Evolutionary conservation across 768 basidiomycete genomes (phyloP).

Genomic region (Lactifluus rugatus): DNA sequence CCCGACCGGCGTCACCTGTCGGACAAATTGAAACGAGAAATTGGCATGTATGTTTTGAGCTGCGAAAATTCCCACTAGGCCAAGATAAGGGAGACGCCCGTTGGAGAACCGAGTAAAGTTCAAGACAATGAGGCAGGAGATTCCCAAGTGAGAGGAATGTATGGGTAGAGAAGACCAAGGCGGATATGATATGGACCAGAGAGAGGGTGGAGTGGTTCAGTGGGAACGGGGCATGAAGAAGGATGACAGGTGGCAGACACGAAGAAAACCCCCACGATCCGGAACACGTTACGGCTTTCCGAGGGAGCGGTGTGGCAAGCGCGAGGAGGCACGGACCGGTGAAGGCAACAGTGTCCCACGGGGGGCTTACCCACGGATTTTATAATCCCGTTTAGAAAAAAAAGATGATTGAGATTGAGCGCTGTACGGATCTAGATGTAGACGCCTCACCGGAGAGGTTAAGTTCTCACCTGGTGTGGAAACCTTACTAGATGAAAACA

Average conservation of each 20-base stretch:
- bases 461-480: neutral
- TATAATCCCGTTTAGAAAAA: neutral
- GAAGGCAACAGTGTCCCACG: neutral
- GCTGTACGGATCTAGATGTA: constrained; percentile 1
- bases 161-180: neutral
- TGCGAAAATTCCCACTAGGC: constrained; percentile 15
- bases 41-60: constrained; percentile 10
- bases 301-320: neutral
- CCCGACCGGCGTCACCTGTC: constrained; percentile 8
- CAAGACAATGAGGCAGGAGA: constrained; percentile 10
- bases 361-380: too few relatives aligned
- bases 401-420: neutral
- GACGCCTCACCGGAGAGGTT: constrained; percentile 1
- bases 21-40: constrained; percentile 13
- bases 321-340: neutral
- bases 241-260: constrained; percentile 3
- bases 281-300: constrained; percentile 5
- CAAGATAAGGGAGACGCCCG: constrained; percentile 15
- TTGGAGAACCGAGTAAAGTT: constrained; percentile 10
- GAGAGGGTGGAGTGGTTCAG: neutral
- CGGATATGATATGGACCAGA: constrained; percentile 12
- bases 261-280: neutral
- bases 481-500: neutral
- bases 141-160: constrained; percentile 6
- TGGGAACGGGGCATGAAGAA: neutral